These are phyloP conservation scores for Penicillium paradoxum DNA, from an alignment of 495 filamentous ascomycete genomes.

Conservation along the genomic window DNA sequence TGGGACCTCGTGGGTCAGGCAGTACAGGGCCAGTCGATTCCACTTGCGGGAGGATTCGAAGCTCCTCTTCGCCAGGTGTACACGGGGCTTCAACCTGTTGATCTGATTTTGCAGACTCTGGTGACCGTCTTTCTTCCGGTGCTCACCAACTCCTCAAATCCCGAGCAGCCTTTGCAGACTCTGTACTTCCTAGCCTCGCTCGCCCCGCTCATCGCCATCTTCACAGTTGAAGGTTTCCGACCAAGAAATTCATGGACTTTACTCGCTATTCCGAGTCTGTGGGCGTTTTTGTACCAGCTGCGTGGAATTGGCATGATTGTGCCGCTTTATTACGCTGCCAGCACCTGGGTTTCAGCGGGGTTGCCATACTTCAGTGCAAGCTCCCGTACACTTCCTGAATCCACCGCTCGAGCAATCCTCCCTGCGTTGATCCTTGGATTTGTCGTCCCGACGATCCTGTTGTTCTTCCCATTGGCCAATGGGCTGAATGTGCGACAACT, in stretches of 20 bases:
- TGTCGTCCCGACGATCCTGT: conserved; percentile 7
- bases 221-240: conserved; percentile 16
- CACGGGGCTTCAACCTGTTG: conserved; percentile 3
- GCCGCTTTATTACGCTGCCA: conserved; percentile 12
- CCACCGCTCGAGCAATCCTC: conserved; percentile 8
- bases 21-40: neutral
- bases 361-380: neutral
- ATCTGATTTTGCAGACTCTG: conserved; percentile 5
- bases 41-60: neutral
- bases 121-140: conserved; percentile 11
- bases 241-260: conserved; percentile 13
- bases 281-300: conserved; percentile 16
- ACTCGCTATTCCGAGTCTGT: conserved; percentile 8
- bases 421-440: conserved; percentile 14
- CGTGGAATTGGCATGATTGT: conserved; percentile 18
- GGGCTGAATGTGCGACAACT: neutral
- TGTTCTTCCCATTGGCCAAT: conserved; percentile 12
- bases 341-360: conserved; percentile 2
- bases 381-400: neutral
- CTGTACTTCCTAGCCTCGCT: conserved; percentile 14
- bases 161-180: conserved; percentile 11
- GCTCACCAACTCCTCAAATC: neutral
- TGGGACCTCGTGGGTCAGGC: conserved; percentile 5
- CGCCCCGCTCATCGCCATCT: conserved; percentile 13
- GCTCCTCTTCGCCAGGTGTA: conserved; percentile 5